Evolutionary conservation across 805 yeast genomes (phyloP), one percentile per base, ranked within the genome.

Genomic region (Candida maris): DNA sequence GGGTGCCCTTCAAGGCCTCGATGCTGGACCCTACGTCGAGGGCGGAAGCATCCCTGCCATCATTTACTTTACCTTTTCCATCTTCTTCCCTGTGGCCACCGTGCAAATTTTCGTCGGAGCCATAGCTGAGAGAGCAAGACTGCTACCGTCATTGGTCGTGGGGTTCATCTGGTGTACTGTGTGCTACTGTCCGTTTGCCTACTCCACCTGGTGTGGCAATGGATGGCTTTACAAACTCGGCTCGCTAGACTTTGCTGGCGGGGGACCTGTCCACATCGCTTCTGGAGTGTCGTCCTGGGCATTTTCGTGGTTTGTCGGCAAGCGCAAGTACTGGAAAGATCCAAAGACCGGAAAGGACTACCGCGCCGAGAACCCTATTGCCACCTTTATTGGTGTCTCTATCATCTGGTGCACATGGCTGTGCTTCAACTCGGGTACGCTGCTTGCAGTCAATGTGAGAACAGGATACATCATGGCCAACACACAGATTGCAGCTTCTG

Each of bases 401-500:
- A 56, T 70, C 32, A 68, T 70, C 37, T 68, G 71, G 72, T 67
- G 62, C 35, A 66, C 71, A n/a, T 70, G 74, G 75, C 58, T 68
- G 37, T 67, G 73, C 47, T 70, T 70, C 58, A 70, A 70, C 46
- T 59, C 71, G 10, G 75, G 73, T 25, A 68, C 74, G 13, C 51
- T 68, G 30, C 52, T 68, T 10, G 35, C 66, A 3, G 69, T 68
- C 28, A 64, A 57, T 33, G 42, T 47, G 4, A 61, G 75, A 56
- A 68, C 73, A 4, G 72, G 70, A 22, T 68, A 68, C 51, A 68
- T 68, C 32, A 62, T 67, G 57, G 60, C 66, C 35, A 70, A 70
- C 48, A 75, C 81, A 4, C 68, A 73, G 45, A 50, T 75, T 13
- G 75, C 78, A 0, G 76, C 79, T 1, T 57, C 72, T 1, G 58